Evolutionary conservation across 306 rosid genomes (phyloP), one percentile per base, ranked within the genome.

Genomic region (Gleditsia sinensis): DNA sequence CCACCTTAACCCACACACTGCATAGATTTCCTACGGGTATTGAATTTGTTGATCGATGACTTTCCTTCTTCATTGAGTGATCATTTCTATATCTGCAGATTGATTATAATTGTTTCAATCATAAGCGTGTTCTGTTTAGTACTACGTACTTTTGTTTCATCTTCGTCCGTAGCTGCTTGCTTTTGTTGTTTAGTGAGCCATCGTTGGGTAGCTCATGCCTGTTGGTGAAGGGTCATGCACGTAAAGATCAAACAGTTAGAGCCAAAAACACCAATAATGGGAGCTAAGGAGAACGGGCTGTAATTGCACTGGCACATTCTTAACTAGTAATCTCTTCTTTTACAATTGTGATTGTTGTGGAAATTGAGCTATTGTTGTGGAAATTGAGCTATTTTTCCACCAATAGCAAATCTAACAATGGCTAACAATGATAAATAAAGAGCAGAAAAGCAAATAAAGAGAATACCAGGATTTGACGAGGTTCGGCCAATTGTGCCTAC

Each of bases 1-100:
- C 86, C 88, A 82, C 80, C 74, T 75, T 80, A 58, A 37, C 71
- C 59, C 78, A 28, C 33, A 71, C 75, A 32, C 55, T 28, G 10
- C 67, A 68, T 11, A 27, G 21, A 11, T 66, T 68, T 74, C 60
- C 6, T 28, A 71, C 51, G 39, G 34, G 46, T 69, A 9, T 32
- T 72, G 5, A 75, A 64, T 40, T 32, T 49, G 24, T 25, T 7
- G 1, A 12, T 45, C 24, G 16, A 23, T 23, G 14, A 51, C 71
- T 66, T 67, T 42, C 40, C 54, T 36, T 71, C 67, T 20, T 16
- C 50, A 54, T 16, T 68, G 80, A 48, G 19, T 54, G 33, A 59
- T 80, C 51, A 24, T 80, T 74, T 80, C n/a, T 67, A 54, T 48
- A 54, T 28, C 25, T 62, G 58, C 75, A 20, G 12, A 71, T 66